Conservation (phyloP, 2,329 filamentous ascomycete genomes). For the Akanthomyces muscarius region DNA sequence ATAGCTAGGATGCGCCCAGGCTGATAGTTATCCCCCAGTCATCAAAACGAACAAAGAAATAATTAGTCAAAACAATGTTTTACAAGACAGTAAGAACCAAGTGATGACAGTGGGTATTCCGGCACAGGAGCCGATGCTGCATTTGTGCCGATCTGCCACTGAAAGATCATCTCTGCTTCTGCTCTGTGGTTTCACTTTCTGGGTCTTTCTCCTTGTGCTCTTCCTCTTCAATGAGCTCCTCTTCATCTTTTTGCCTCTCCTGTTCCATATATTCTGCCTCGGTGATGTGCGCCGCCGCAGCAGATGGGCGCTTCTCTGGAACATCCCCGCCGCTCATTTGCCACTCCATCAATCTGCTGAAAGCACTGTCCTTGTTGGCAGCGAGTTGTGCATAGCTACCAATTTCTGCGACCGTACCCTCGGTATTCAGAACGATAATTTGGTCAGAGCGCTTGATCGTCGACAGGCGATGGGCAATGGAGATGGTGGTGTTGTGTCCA, state of each 20-base stretch:
- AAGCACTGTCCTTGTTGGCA: conserved; percentile 71
- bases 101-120: background rate
- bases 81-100: conserved; percentile 9
- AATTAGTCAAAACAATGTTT: conserved; percentile 12
- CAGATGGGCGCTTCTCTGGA: conserved; percentile 35
- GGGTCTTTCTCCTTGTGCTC: conserved; percentile 28
- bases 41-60: conserved; percentile 18
- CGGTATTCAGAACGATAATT: conserved; percentile 83
- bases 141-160: background rate
- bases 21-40: background rate
- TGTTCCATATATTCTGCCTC: conserved; percentile 46
- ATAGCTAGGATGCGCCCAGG: background rate
- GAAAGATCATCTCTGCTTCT: conserved; percentile 5
- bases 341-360: conserved; percentile 97
- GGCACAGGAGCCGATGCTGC: background rate
- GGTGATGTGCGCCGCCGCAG: conserved; percentile 40
- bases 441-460: conserved; percentile 95
- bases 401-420: conserved; percentile 87
- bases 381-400: conserved; percentile 79
- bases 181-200: conserved; percentile 23
- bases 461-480: conserved; percentile 90
- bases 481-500: conserved; percentile 93
- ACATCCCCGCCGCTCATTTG: conserved; percentile 85
- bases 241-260: conserved; percentile 36
- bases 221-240: conserved; percentile 38